Evolutionary conservation across 192 early-diverging fungal species (phyloP), one percentile per base, ranked within the genome.

Genomic region (Mortierella alpina): DNA sequence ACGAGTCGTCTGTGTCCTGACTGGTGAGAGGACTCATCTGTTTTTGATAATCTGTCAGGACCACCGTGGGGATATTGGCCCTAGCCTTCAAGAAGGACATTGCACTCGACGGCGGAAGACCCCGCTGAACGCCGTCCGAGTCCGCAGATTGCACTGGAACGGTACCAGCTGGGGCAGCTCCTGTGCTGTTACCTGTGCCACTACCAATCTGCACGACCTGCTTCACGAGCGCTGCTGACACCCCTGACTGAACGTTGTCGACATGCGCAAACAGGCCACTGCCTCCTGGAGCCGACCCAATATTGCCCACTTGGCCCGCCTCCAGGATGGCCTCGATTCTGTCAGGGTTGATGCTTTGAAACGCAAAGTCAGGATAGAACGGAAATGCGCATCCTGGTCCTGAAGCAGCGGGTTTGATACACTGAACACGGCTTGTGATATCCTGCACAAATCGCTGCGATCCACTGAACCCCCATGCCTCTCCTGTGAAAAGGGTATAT

Each of bases 371-470:
- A 6, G 67, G 64, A 17, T 86, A 80, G 70, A 93, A 96, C 17
- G 95, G 95, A 18, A 83, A 85, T 0, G 72, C 57, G 60, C 95
- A 96, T 17, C 79, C 84, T 41, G 86, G 73, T 23, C 76, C 64
- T 11, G 82, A 55, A 9, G 63, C 56, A 12, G 85, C 59, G 4
- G 72, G 63, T 56, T 85, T 87, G 9, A 79, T 70, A 76, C 95
- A 96, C 40, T 67, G 53, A 62, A 92, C 87, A 6, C 84, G 83
- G 6, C 60, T 70, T 11, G 75, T 72, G 39, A 96, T 89, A 70
- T 95, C 94, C 45, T 93, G 58, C 5, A 94, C 92, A 79, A 96
- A 96, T 45, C 94, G 81, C 71, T 93, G 88, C 4, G 95, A 96
- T n/a, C 95, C 95, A 47, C 90, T 86, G 73, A 88, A 92, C 41